phyloP scores from a whole-genome alignment of 139 green algal genomes.

The Chlamydomonas eustigma region DNA sequence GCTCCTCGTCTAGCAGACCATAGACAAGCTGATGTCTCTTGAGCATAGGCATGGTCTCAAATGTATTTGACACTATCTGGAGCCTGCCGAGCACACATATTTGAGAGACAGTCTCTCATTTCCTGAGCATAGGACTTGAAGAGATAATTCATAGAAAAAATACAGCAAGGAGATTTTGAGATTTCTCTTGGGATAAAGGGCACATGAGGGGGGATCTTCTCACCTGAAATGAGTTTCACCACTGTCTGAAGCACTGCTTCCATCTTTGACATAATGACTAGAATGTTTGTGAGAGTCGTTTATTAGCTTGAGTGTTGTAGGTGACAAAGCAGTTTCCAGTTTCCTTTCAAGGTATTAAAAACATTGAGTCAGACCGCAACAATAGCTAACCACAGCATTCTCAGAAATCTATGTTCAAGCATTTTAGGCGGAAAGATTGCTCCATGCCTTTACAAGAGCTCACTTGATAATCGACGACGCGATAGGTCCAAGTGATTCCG shows the following conservation, averaged over 20 bases:
- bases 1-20: constrained; percentile 39
- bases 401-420: no score
- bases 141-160: no score
- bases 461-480: neutral
- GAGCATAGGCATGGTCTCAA: constrained; percentile 33
- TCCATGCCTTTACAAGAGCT: no score
- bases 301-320: constrained; percentile 27
- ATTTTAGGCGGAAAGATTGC: no score
- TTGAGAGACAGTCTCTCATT: no score
- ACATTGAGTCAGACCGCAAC: no score
- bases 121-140: no score
- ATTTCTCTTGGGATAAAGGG: no score
- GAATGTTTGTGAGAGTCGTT: constrained; percentile 49
- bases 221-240: constrained; percentile 48
- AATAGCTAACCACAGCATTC: no score
- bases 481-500: neutral
- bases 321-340: constrained; percentile 22
- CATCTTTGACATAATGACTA: constrained; percentile 25
- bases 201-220: no score
- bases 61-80: constrained; percentile 30
- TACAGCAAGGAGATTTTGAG: no score
- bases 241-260: constrained; percentile 9
- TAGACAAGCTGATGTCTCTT: constrained; percentile 49
- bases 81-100: constrained; percentile 27
- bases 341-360: constrained; percentile 23